Percentiles rank a stretch among this genome's conserved stretches.
These are phyloP conservation scores for Psilocybe cubensis DNA, from an alignment of 768 basidiomycete genomes.

Conservation along the genomic window DNA sequence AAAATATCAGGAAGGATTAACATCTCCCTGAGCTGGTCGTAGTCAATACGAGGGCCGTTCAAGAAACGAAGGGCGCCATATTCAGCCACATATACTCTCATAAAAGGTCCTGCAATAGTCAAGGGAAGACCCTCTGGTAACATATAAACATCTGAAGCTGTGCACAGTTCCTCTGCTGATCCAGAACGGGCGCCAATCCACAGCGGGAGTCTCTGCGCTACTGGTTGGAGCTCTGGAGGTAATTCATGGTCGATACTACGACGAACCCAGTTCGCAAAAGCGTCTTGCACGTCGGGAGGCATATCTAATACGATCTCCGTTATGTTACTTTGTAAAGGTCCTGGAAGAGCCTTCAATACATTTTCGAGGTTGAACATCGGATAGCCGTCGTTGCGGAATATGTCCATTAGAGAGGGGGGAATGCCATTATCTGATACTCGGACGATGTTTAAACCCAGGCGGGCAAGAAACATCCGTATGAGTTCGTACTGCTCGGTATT, in stretches of 20 bases:
- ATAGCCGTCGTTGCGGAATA: conserved; percentile 20
- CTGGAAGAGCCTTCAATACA: conserved; percentile 21
- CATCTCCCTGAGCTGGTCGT: conserved; percentile 4
- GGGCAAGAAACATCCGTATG: conserved; percentile 14
- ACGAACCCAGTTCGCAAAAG: conserved; percentile 37
- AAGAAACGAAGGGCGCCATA: conserved; percentile 12
- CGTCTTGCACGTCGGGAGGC: conserved; percentile 11
- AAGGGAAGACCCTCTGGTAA: conserved; percentile 15
- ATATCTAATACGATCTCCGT: conserved; percentile 24
- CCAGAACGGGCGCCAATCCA: conserved; percentile 27
- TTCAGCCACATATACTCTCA: conserved; percentile 17
- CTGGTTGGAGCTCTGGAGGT: conserved; percentile 12
- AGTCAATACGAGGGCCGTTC: neutral
- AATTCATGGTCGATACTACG: conserved; percentile 12
- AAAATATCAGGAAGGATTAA: conserved; percentile 16
- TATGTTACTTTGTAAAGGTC: conserved; percentile 6
- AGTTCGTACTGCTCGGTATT: conserved; percentile 5
- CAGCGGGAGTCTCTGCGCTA: conserved; percentile 35
- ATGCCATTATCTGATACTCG: conserved; percentile 18
- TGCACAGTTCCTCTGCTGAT: conserved; percentile 15
- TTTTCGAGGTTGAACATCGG: conserved; percentile 14
- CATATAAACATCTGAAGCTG: conserved; percentile 17
- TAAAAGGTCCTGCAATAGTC: conserved; percentile 14
- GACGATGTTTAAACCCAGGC: conserved; percentile 18
- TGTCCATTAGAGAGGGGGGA: conserved; percentile 19